Evolutionary conservation across 2,329 filamentous ascomycete species (phyloP).

Genomic region (Orbilia oligospora): DNA sequence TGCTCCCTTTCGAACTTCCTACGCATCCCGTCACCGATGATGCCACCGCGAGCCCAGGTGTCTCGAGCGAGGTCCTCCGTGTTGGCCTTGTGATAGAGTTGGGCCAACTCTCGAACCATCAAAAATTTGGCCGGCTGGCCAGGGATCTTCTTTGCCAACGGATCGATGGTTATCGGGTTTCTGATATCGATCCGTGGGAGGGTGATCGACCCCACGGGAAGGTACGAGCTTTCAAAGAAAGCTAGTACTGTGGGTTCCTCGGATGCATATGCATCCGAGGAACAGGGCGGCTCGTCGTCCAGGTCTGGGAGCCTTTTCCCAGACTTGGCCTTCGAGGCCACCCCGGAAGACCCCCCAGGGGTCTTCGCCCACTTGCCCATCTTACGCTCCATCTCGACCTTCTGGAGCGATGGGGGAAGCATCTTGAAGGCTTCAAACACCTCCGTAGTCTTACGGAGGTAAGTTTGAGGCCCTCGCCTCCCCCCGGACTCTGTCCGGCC

Average conservation of each 20-base stretch:
- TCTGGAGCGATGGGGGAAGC: slow-evolving; percentile 23
- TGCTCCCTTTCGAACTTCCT: slow-evolving; percentile 7
- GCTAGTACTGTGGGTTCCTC: not conserved
- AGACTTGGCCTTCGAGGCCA: slow-evolving; percentile 12
- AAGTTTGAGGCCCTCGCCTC: not conserved
- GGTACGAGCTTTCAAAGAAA: not conserved
- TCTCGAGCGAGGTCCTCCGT: slow-evolving; percentile 8
- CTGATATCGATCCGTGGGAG: slow-evolving; percentile 37
- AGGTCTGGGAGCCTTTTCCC: not conserved
- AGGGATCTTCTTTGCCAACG: slow-evolving; percentile 10
- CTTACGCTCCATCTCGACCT: not conserved
- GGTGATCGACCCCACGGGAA: not conserved
- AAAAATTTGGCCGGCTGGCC: slow-evolving; percentile 32
- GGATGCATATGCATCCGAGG: not conserved
- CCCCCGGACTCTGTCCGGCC: not conserved
- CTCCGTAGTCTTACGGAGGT: slow-evolving; percentile 10
- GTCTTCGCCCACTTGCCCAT: not conserved
- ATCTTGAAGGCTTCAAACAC: slow-evolving; percentile 16
- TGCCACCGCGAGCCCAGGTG: not conserved
- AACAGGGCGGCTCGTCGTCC: slow-evolving; percentile 10
- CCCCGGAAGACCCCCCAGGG: not conserved
- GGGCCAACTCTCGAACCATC: slow-evolving; percentile 16
- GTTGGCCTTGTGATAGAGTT: slow-evolving; percentile 23
- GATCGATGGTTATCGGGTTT: slow-evolving; percentile 39
- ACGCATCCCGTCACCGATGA: not conserved